These are phyloP conservation scores for Fusarium nelsonii DNA, from an alignment of 2,329 filamentous ascomycete genomes.

Conservation along the genomic window DNA sequence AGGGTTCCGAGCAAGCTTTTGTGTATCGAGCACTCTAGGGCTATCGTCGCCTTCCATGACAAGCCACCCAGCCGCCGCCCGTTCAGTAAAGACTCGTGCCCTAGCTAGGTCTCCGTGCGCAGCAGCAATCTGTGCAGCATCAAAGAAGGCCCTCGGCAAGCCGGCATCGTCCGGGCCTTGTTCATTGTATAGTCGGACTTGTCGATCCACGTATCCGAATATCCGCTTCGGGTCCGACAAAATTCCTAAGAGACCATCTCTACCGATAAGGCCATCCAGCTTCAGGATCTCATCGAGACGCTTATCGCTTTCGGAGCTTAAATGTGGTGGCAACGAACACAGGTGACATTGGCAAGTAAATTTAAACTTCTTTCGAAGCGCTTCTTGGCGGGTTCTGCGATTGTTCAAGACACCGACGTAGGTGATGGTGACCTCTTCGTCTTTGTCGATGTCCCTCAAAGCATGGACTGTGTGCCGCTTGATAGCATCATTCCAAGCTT, in stretches of 20 bases:
- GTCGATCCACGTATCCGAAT: not conserved
- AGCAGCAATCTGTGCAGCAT: not conserved
- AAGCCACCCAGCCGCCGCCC: not conserved
- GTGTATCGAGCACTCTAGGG: not conserved
- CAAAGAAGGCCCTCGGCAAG: not conserved
- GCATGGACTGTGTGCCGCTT: not conserved
- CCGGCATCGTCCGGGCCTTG: not conserved
- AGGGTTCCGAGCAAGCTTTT: not conserved
- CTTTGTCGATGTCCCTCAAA: not conserved
- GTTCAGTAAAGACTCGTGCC: not conserved
- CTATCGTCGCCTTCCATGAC: not conserved
- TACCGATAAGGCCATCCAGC: not conserved
- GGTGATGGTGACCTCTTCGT: not conserved
- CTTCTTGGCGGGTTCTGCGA: not conserved
- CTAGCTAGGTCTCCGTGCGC: not conserved
- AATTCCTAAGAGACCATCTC: not conserved
- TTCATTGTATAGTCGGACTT: slow-evolving; percentile 3
- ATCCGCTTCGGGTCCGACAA: not conserved
- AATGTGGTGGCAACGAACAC: not conserved
- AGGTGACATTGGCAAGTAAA: not conserved
- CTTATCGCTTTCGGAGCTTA: not conserved
- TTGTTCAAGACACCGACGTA: not conserved
- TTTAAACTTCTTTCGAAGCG: not conserved
- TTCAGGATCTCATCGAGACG: not conserved
- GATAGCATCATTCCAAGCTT: not conserved